These are phyloP conservation scores for Neocallimastix lanati DNA, from an alignment of 192 early-diverging fungal genomes.

Conservation along the genomic window DNA sequence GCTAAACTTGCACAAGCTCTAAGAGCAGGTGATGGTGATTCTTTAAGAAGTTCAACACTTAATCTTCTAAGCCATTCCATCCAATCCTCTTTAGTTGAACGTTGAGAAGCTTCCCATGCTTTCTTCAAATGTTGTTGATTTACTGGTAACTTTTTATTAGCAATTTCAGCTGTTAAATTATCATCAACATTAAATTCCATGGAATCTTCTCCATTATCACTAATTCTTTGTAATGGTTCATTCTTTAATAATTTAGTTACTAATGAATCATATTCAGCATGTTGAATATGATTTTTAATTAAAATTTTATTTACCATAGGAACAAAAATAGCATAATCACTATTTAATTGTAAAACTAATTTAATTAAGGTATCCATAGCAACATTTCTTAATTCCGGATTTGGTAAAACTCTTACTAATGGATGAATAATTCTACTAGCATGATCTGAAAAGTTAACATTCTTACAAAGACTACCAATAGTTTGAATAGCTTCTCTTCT, in stretches of 20 bases:
- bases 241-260: slow-evolving; percentile 53
- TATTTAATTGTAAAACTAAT: slow-evolving; percentile 63
- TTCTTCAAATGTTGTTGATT: slow-evolving; percentile 70
- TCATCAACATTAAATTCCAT: slow-evolving; percentile 17
- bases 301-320: slow-evolving; percentile 66
- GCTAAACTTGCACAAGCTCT: slow-evolving; percentile 77
- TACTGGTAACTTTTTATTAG: slow-evolving; percentile 55
- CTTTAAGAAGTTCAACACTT: slow-evolving; percentile 76
- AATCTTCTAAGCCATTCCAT: slow-evolving; percentile 81
- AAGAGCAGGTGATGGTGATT: slow-evolving; percentile 90
- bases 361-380: slow-evolving; percentile 69
- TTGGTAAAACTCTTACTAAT: slow-evolving; percentile 52
- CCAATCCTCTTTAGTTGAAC: slow-evolving; percentile 87
- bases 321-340: slow-evolving; percentile 73
- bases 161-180: slow-evolving; percentile 29
- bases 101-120: slow-evolving; percentile 71
- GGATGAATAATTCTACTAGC: slow-evolving; percentile 74
- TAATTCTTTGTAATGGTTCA: slow-evolving; percentile 46
- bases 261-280: slow-evolving; percentile 55
- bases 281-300: slow-evolving; percentile 36
- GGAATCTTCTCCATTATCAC: slow-evolving; percentile 2
- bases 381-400: slow-evolving; percentile 29
- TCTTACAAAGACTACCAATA: slow-evolving; percentile 50
- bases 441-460: slow-evolving; percentile 66
- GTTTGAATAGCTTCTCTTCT: slow-evolving; percentile 47